Evolutionary conservation across 2,329 filamentous ascomycete genomes (phyloP).

Genomic region (Cladophialophora chaetospira): DNA sequence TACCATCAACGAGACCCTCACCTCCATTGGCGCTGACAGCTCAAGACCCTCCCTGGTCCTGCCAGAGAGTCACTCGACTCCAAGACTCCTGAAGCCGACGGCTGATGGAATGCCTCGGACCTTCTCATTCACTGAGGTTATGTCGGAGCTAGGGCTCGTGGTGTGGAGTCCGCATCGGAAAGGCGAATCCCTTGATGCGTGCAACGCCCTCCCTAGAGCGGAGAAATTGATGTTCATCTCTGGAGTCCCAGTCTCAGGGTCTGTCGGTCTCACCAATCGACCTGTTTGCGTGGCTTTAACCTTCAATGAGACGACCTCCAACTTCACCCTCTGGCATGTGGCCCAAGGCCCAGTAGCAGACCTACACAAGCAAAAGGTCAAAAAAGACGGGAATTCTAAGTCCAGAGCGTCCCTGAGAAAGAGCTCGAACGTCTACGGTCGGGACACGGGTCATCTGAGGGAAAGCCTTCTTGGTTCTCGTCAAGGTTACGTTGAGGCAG

Average conservation of each 20-base stretch:
- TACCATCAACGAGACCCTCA: conserved; percentile 36
- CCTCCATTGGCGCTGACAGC: conserved; percentile 38
- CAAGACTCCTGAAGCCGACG: conserved; percentile 45
- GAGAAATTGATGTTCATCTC: conserved; percentile 32
- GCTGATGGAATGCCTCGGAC: conserved; percentile 29
- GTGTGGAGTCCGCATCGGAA: conserved; percentile 28
- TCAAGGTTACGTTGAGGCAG: conserved; percentile 36
- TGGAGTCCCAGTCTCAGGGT: conserved; percentile 14
- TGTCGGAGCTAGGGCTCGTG: conserved; percentile 33
- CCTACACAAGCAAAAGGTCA: conserved; percentile 50
- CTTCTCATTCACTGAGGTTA: conserved; percentile 29
- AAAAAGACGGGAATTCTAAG: conserved; percentile 29
- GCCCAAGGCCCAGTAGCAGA: conserved; percentile 45
- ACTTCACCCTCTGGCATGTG: conserved; percentile 32
- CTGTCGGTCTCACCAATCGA: not conserved
- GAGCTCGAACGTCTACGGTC: conserved; percentile 63
- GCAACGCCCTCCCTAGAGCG: conserved; percentile 22
- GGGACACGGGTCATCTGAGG: conserved; percentile 64
- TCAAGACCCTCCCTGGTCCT: conserved; percentile 52
- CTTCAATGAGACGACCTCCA: conserved; percentile 28
- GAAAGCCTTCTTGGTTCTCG: conserved; percentile 71
- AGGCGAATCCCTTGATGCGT: conserved; percentile 25
- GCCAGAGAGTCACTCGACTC: conserved; percentile 56
- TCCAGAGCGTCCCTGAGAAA: conserved; percentile 50
- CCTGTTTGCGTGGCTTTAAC: conserved; percentile 26